Conservation (phyloP, 116 monocot genomes). For the Trichopus zeylanicus region DNA sequence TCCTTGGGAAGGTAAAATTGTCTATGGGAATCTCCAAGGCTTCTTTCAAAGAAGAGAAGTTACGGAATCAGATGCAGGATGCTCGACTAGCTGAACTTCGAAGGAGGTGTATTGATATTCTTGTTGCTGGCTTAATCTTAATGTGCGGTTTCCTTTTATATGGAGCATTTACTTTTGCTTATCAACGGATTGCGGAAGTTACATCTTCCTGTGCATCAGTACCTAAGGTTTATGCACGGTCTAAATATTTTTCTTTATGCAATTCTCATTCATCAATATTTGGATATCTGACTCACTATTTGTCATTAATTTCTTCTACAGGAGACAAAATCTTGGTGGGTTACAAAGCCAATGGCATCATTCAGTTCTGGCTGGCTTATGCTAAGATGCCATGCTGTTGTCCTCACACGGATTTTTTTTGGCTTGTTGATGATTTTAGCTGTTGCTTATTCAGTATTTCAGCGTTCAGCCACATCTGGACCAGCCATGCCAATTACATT, state of each 20-base stretch:
- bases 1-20: slow-evolving; percentile 66
- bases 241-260: neutral
- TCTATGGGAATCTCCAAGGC: slow-evolving; percentile 69
- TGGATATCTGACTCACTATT: neutral
- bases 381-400: slow-evolving; percentile 63
- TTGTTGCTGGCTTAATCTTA: slow-evolving; percentile 70
- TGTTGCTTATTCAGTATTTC: slow-evolving; percentile 55
- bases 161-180: slow-evolving; percentile 67
- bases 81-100: slow-evolving; percentile 52
- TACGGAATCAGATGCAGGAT: slow-evolving; percentile 76
- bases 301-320: slow-evolving; percentile 13
- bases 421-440: slow-evolving; percentile 70
- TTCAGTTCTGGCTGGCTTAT: slow-evolving; percentile 53
- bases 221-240: slow-evolving; percentile 28
- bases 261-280: too few species aligned
- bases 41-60: slow-evolving; percentile 74
- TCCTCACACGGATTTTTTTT: slow-evolving; percentile 50
- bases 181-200: slow-evolving; percentile 59
- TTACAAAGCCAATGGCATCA: slow-evolving; percentile 62
- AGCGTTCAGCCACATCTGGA: slow-evolving; percentile 37
- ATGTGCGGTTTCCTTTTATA: slow-evolving; percentile 72
- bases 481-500: slow-evolving; percentile 82
- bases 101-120: slow-evolving; percentile 63
- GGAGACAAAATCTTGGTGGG: slow-evolving; percentile 83
- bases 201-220: slow-evolving; percentile 48